A percentile compares a stretch with the other conserved stretches of the same genome.
phyloP scores from a whole-genome alignment of 257 asterid genomes.

The Prunella vulgaris region DNA sequence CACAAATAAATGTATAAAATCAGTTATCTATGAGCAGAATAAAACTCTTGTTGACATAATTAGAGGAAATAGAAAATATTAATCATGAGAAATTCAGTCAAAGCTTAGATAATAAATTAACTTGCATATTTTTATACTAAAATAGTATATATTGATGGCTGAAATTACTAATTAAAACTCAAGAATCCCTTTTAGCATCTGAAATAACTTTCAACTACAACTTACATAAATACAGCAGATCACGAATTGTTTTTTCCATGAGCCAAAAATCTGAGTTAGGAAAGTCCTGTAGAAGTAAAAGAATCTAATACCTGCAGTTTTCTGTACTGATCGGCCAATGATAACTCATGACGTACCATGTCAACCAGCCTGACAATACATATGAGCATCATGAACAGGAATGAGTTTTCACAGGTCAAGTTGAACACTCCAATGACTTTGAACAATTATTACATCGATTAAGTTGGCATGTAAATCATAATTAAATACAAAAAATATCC shows the following conservation, averaged over 20 bases:
- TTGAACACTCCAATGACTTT: constrained; percentile 10
- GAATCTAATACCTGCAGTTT: constrained; percentile 65
- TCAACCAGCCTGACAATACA: constrained; percentile 67
- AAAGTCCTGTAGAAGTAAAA: constrained; percentile 10
- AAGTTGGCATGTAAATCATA: constrained; percentile 11
- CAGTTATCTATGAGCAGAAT: not conserved
- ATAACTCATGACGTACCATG: constrained; percentile 85
- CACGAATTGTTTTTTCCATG: not conserved
- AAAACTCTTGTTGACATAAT: constrained; percentile 2
- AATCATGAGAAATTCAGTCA: not conserved
- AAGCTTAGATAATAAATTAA: not conserved
- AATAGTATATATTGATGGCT: not conserved
- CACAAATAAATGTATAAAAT: not conserved
- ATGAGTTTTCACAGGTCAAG: constrained; percentile 19
- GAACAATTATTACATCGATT: constrained; percentile 6
- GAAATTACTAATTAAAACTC: not conserved
- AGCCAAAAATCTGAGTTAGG: not conserved
- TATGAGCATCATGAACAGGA: constrained; percentile 23
- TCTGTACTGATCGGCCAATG: constrained; percentile 86
- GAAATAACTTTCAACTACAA: not conserved
- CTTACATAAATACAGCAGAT: not conserved
- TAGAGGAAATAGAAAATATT: constrained; percentile 8
- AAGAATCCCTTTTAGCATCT: not conserved
- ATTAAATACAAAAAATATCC: not conserved
- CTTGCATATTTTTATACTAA: not conserved